These are phyloP conservation scores for Orbilia ellipsospora DNA, from an alignment of 2,329 filamentous ascomycete genomes.

Conservation along the genomic window DNA sequence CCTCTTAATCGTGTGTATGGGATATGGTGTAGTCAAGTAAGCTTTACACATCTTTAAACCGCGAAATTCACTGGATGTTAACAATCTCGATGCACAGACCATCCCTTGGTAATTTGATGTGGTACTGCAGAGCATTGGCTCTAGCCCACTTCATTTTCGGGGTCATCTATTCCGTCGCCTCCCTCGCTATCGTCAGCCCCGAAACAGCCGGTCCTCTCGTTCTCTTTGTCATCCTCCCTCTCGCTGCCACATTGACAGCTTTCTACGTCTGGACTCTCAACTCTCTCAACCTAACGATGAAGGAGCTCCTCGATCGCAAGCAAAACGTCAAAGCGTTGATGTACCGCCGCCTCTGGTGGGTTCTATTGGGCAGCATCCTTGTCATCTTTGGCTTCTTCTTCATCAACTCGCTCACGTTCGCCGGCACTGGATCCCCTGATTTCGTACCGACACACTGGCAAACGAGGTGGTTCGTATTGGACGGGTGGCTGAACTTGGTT, in stretches of 20 bases:
- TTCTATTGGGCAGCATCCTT: slow-evolving; percentile 88
- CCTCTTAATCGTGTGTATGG: slow-evolving; percentile 98
- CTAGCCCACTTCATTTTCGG: slow-evolving; percentile 95
- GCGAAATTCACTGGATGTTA: background rate
- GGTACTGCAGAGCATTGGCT: slow-evolving; percentile 89
- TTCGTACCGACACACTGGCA: slow-evolving; percentile 98
- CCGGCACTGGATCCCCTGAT: slow-evolving; percentile 82
- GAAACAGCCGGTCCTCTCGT: slow-evolving; percentile 77
- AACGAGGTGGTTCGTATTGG: slow-evolving; percentile 94
- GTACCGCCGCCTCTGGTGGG: slow-evolving; percentile 99
- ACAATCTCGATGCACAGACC: slow-evolving; percentile 46
- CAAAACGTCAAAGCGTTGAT: slow-evolving; percentile 92
- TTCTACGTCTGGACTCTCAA: slow-evolving; percentile 99
- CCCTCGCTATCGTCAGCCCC: slow-evolving; percentile 76
- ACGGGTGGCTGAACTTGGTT: slow-evolving; percentile 96
- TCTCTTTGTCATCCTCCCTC: slow-evolving; percentile 88
- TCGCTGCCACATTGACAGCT: slow-evolving; percentile 89
- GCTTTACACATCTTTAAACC: slow-evolving; percentile 8
- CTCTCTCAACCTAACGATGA: slow-evolving; percentile 92
- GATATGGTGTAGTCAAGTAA: slow-evolving; percentile 92
- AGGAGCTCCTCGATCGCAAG: slow-evolving; percentile 93
- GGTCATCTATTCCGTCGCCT: slow-evolving; percentile 89
- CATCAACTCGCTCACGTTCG: slow-evolving; percentile 94
- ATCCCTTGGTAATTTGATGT: slow-evolving; percentile 89
- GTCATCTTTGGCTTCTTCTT: slow-evolving; percentile 99